Conservation (phyloP, 176 grass and related monocot species). For the Musa troglodytarum region DNA sequence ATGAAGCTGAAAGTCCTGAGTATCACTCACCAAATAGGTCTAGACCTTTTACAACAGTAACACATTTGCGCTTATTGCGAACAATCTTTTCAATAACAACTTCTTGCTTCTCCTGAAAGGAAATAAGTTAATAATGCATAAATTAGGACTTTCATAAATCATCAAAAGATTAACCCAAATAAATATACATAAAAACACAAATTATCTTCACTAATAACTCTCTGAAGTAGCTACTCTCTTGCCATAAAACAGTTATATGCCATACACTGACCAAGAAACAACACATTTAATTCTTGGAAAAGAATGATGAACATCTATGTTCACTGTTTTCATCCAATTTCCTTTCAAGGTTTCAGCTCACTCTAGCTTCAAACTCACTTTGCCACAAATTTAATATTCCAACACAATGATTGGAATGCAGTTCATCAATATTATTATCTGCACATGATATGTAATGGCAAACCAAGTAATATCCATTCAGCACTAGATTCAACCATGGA, state of each 20-base stretch:
- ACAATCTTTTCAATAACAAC: constrained; percentile 98
- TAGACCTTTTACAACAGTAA: constrained; percentile 96
- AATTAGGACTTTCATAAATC: neutral
- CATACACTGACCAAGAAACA: neutral
- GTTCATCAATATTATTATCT: neutral
- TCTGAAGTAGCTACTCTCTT: neutral
- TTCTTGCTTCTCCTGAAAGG: constrained; percentile 79
- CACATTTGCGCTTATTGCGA: constrained; percentile 98
- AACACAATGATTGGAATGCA: neutral
- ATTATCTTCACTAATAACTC: neutral
- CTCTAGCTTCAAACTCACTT: neutral
- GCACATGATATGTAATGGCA: neutral
- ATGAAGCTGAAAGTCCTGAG: neutral
- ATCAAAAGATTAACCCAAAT: neutral
- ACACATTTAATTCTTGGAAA: neutral
- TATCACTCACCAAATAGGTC: constrained; percentile 74
- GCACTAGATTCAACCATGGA: no score
- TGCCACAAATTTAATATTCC: neutral
- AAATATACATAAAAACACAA: neutral
- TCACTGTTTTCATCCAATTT: neutral
- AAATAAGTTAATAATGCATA: constrained; percentile 1
- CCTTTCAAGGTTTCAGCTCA: neutral
- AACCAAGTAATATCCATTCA: neutral
- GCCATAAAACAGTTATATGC: neutral
- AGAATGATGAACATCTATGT: neutral